Evolutionary conservation across 140 eudicot species (phyloP), one percentile per base, ranked within the genome.

Genomic region (Anethum foeniculum): DNA sequence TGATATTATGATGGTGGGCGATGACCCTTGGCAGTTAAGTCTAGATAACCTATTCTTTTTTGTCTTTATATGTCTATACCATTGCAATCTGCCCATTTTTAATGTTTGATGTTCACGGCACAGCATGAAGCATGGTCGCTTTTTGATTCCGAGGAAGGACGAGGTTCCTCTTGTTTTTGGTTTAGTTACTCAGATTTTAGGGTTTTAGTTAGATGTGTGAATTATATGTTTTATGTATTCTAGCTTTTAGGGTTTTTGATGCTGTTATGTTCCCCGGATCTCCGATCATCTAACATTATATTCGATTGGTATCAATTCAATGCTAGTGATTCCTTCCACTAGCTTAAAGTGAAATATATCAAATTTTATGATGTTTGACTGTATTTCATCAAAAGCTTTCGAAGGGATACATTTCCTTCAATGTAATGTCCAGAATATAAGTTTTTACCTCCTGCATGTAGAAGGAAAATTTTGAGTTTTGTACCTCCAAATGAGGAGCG

Each of bases 1-100:
- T 83, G 98, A 92, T 88, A 88, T 90, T 88, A 94, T 94, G 98
- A 90, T 94, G 97, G 98, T 94, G 60, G 98, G 98, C 28, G 98
- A 94, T 75, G 98, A 94, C 88, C 98, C 98, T 62, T 94, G 98
- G 98, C 90, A 85, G 98, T 94, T 88, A 90, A 90, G 89, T 86
- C 69, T 73, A 1, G 14, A 67, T 27, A 6, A 80, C 73, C 64
- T 80, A 71, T 19, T 82, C 77, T 52, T 8, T 52, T 77, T 62
- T 12, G 78, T 49, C 67, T 68, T n/a, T 56, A 44, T 18, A 18
- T 39, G 11, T 41, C 34, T 71, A 49, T n/a, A n/a, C 38, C 18
- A 3, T 52, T 6, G 27, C 44, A 76, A 27, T 44, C 23, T 16
- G 76, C 44, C 41, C 69, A 28, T 77, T n/a, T n/a, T n/a, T n/a